Base-by-base conservation (phyloP, 257 asterid genomes). In the Ocimum tenuiflorum region DNA sequence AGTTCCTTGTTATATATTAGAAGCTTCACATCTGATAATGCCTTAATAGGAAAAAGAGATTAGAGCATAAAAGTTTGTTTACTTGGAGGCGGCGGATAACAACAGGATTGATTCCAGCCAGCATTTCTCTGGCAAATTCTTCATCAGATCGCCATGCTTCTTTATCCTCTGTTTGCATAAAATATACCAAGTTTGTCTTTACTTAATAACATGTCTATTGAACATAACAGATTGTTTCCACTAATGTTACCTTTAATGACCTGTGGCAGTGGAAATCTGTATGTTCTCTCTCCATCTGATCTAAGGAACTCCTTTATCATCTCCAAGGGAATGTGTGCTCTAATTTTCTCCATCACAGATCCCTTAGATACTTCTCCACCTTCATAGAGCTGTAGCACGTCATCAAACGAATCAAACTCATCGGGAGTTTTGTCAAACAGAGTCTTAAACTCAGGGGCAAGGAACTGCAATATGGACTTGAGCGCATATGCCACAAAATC, bases 141-240 rank as follows among this genome's bases (percentile, higher is more conserved):
- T 83, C 91, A 60, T 89, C 94, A 4, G 95, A 69, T 73, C 86
- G 80, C 96, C 95, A 89, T 18, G 91, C 90, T n/a, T 78, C 70
- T 75, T 77, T 75, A 52, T 81, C 83, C 51, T 79, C 96, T 89
- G 82, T 18, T 68, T 11, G 31, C 48, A 50, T 45, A 6, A 70
- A 35, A 66, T 18, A 58, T 6, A 13, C n/a, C 22, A 57, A 33
- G 13, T 55, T 22, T 41, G 5, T 1, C 7, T 31, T 51, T 3
- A 11, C 35, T 20, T 15, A 14, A 56, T 18, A 33, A 33, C n/a
- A 47, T 56, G 41, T 23, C 54, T 33, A 62, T 33, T 53, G 41
- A 43, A 43, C 18, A 7, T 14, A n/a, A n/a, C n/a, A n/a, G n/a
- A 56, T 10, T 33, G 8, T 8, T 20, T 42, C 43, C 19, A 18